A percentile compares a stretch with the other conserved stretches of the same genome.
Evolutionary conservation across 2,329 filamentous ascomycete genomes (phyloP).

Genomic region (Alternaria solani): DNA sequence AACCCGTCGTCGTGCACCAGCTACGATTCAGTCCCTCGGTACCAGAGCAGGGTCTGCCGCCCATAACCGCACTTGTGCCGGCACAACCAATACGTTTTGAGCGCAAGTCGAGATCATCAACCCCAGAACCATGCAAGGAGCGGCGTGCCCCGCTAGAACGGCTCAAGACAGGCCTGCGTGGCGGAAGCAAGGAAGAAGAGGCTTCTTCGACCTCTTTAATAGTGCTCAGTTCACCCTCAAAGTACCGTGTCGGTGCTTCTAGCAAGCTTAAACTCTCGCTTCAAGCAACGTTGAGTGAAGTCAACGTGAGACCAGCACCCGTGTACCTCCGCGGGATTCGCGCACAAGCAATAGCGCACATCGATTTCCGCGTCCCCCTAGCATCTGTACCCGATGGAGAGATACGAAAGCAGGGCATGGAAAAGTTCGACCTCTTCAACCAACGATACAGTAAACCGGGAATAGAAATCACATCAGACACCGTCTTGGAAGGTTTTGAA

Average conservation of each 20-base stretch:
- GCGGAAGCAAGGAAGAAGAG: slow-evolving; percentile 18
- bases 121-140: slow-evolving; percentile 15
- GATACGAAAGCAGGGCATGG: slow-evolving; percentile 14
- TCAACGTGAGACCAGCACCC: slow-evolving; percentile 13
- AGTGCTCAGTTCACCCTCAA: slow-evolving; percentile 18
- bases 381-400: slow-evolving; percentile 15
- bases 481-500: slow-evolving; percentile 17
- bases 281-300: slow-evolving; percentile 15
- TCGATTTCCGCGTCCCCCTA: slow-evolving; percentile 25
- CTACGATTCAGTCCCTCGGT: slow-evolving; percentile 29
- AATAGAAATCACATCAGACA: slow-evolving; percentile 17
- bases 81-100: slow-evolving; percentile 21
- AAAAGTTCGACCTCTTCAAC: slow-evolving; percentile 31
- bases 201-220: slow-evolving; percentile 22
- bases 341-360: slow-evolving; percentile 23
- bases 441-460: slow-evolving; percentile 31
- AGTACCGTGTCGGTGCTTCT: slow-evolving; percentile 22
- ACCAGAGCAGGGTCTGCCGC: slow-evolving; percentile 14
- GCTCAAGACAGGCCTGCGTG: slow-evolving; percentile 17
- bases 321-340: slow-evolving; percentile 32
- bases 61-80: slow-evolving; percentile 8
- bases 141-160: slow-evolving; percentile 14
- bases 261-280: slow-evolving; percentile 25
- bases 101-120: slow-evolving; percentile 20
- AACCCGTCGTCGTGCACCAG: slow-evolving; percentile 26